These are phyloP conservation scores for Lithospermum erythrorhizon DNA, from an alignment of 257 asterid genomes.

Conservation along the genomic window DNA sequence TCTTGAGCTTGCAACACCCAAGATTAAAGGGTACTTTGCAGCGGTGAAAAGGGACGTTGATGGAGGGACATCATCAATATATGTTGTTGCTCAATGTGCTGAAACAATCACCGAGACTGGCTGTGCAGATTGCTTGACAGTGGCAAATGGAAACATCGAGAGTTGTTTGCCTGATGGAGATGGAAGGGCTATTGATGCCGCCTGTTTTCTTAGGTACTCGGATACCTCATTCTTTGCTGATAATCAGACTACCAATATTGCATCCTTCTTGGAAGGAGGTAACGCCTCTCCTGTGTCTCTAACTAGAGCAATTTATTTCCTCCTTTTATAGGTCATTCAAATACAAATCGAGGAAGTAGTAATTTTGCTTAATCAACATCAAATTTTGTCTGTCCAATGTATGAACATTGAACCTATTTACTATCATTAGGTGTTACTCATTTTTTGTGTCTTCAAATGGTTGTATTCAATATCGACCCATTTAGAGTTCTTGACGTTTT, in stretches of 20 bases:
- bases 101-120: slow-evolving; percentile 44
- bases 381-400: not conserved
- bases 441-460: not conserved
- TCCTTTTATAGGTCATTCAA: not conserved
- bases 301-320: too few species aligned
- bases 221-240: slow-evolving; percentile 44
- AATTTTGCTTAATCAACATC: not conserved
- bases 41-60: slow-evolving; percentile 29
- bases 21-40: slow-evolving; percentile 46
- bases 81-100: slow-evolving; percentile 75
- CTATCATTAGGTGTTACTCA: not conserved
- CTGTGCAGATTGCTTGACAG: slow-evolving; percentile 62
- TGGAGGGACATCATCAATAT: slow-evolving; percentile 19
- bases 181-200: slow-evolving; percentile 73
- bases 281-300: not conserved
- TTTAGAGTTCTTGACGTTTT: not conserved
- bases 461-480: not conserved
- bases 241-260: slow-evolving; percentile 45
- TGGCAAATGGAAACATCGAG: slow-evolving; percentile 42
- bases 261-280: slow-evolving; percentile 44
- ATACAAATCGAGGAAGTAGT: not conserved
- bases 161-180: slow-evolving; percentile 59
- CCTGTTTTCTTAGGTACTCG: slow-evolving; percentile 66
- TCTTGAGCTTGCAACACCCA: slow-evolving; percentile 58
- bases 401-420: not conserved